A percentile compares a stretch with the other conserved stretches of the same genome.
Conservation (phyloP, 2,329 filamentous ascomycete species). For the Arthrobotrys sinensis region DNA sequence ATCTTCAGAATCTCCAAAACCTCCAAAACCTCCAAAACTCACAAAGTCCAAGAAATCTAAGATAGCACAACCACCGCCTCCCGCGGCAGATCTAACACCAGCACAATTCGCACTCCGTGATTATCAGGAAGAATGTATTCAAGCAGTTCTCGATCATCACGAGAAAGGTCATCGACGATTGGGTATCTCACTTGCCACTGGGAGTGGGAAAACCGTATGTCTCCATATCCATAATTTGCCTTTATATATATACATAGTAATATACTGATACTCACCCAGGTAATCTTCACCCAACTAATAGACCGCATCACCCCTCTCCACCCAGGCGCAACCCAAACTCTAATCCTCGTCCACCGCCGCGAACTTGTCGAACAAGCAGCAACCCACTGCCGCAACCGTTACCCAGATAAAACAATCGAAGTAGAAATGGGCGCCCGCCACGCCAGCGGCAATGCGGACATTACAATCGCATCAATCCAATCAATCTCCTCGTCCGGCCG, state of each 20-base stretch:
- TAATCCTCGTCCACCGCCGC: slow-evolving; percentile 91
- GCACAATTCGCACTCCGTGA: slow-evolving; percentile 76
- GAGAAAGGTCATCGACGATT: slow-evolving; percentile 81
- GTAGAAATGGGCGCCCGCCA: slow-evolving; percentile 89
- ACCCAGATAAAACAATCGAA: slow-evolving; percentile 85
- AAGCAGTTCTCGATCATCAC: slow-evolving; percentile 80
- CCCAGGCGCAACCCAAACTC: slow-evolving; percentile 77
- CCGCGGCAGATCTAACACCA: slow-evolving; percentile 30
- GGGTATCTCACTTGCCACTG: slow-evolving; percentile 88
- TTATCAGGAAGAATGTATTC: slow-evolving; percentile 94
- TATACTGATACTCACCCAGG: slow-evolving; percentile 69
- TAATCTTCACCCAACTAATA: slow-evolving; percentile 97
- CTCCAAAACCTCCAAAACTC: not conserved
- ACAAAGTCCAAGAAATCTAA: not conserved
- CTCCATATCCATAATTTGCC: not conserved
- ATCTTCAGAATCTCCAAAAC: not conserved
- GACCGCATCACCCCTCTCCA: slow-evolving; percentile 76
- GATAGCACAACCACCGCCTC: slow-evolving; percentile 1
- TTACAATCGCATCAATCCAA: slow-evolving; percentile 90
- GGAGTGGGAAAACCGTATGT: slow-evolving; percentile 85
- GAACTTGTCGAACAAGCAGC: slow-evolving; percentile 96
- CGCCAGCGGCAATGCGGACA: slow-evolving; percentile 86
- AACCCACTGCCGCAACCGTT: slow-evolving; percentile 83
- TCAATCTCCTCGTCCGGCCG: slow-evolving; percentile 84
- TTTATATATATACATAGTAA: not conserved